Conservation (phyloP, 176 grass and related monocot species). For the Eremochloa ophiuroides region DNA sequence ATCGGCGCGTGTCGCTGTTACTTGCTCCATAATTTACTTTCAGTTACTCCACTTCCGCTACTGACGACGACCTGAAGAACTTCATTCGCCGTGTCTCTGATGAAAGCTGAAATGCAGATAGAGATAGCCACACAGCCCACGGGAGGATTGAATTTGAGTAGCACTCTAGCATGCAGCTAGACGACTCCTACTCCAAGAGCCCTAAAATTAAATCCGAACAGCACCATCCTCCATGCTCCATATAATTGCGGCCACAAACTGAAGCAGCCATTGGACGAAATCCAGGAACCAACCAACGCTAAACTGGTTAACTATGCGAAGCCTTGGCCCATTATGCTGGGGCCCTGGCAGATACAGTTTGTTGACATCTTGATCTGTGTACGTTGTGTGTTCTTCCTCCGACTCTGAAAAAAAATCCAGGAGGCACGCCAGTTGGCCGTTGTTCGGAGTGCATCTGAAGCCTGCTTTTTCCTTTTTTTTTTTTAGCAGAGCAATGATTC, state of each 20-base stretch:
- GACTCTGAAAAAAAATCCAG: not conserved
- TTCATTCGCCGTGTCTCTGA: not conserved
- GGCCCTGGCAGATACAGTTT: not conserved
- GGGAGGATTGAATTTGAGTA: no score
- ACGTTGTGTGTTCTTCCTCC: not conserved
- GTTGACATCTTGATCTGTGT: not conserved
- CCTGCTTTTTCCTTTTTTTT: not conserved
- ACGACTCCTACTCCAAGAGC: not conserved
- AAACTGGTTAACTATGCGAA: not conserved
- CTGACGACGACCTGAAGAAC: not conserved
- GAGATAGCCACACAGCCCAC: not conserved
- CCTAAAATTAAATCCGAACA: not conserved
- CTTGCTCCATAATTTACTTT: no score
- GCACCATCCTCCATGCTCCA: not conserved
- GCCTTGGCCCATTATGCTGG: not conserved
- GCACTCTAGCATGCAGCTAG: no score
- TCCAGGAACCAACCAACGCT: not conserved
- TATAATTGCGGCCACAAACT: conserved; percentile 27
- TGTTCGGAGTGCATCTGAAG: not conserved
- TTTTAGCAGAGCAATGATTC: not conserved
- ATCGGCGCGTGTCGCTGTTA: no score
- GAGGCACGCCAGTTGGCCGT: not conserved
- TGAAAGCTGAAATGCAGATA: not conserved
- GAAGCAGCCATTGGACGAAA: conserved; percentile 13
- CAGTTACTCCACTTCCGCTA: no score